Evolutionary conservation across 352 stramenopile species (phyloP).

Genomic region (Globisporangium heterothallicum): DNA sequence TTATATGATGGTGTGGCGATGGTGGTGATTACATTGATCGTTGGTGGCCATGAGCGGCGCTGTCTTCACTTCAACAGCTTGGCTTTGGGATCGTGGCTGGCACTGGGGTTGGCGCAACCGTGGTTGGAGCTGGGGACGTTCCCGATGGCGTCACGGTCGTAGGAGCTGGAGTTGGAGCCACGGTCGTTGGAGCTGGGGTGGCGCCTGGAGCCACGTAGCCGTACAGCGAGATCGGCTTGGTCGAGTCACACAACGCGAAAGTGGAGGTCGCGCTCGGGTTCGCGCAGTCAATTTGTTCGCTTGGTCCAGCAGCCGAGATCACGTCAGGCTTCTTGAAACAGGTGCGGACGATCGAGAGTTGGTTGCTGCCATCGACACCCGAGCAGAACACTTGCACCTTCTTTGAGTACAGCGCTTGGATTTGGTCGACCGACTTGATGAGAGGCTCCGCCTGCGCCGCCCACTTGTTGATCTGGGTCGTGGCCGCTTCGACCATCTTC

Average conservation of each 20-base stretch:
- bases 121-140: background rate
- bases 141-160: constrained; percentile 6
- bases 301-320: constrained; percentile 32
- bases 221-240: constrained; percentile 37
- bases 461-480: constrained; percentile 26
- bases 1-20: too few species aligned
- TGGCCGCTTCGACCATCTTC: constrained; percentile 26
- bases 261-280: constrained; percentile 31
- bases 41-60: background rate
- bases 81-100: background rate
- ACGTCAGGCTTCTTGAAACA: constrained; percentile 26
- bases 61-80: background rate
- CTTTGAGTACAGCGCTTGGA: constrained; percentile 15
- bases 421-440: constrained; percentile 3
- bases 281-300: constrained; percentile 46
- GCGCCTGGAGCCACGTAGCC: constrained; percentile 29
- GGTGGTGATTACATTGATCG: too few species aligned
- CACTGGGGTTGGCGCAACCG: background rate
- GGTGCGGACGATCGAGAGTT: constrained; percentile 17
- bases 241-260: constrained; percentile 42
- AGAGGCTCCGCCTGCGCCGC: constrained; percentile 4
- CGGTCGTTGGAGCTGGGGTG: constrained; percentile 6
- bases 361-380: constrained; percentile 15
- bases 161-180: constrained; percentile 7
- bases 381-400: constrained; percentile 19